Conservation (phyloP, 2,329 filamentous ascomycete species). For the Penicillium sp. region DNA sequence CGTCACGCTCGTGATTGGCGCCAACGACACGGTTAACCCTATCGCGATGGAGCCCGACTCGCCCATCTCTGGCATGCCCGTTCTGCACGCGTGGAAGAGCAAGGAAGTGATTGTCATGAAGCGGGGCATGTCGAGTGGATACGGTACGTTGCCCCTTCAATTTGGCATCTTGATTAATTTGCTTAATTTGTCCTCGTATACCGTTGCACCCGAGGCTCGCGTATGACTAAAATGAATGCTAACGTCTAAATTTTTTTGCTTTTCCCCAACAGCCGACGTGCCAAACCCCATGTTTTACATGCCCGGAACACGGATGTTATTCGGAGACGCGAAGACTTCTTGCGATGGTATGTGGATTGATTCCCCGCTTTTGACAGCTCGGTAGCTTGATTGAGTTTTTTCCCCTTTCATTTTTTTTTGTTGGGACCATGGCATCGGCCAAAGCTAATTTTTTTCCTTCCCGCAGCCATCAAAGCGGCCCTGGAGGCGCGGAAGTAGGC, state of each 20-base stretch:
- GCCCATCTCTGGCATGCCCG: slow-evolving; percentile 88
- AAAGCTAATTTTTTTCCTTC: background rate
- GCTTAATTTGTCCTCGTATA: background rate
- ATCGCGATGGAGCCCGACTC: slow-evolving; percentile 82
- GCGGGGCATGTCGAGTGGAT: slow-evolving; percentile 82
- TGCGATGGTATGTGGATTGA: slow-evolving; percentile 66
- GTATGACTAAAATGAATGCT: background rate
- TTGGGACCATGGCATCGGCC: background rate
- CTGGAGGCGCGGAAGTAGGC: slow-evolving; percentile 35
- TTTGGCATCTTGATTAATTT: background rate
- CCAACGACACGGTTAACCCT: slow-evolving; percentile 91
- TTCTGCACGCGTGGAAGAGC: slow-evolving; percentile 90
- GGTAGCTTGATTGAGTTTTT: background rate
- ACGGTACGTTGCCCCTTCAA: slow-evolving; percentile 58
- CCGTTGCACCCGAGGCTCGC: background rate
- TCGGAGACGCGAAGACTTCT: slow-evolving; percentile 82
- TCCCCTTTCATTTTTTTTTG: background rate
- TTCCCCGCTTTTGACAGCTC: background rate
- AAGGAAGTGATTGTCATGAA: slow-evolving; percentile 95
- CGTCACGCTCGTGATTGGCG: slow-evolving; percentile 83
- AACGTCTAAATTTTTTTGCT: background rate
- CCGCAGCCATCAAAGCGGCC: slow-evolving; percentile 46
- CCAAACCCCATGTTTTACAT: slow-evolving; percentile 94
- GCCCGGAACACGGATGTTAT: slow-evolving; percentile 86
- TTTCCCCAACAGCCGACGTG: slow-evolving; percentile 68